Evolutionary conservation across 2,329 filamentous ascomycete genomes (phyloP).

Genomic region (Arthrobotrys megalospora): DNA sequence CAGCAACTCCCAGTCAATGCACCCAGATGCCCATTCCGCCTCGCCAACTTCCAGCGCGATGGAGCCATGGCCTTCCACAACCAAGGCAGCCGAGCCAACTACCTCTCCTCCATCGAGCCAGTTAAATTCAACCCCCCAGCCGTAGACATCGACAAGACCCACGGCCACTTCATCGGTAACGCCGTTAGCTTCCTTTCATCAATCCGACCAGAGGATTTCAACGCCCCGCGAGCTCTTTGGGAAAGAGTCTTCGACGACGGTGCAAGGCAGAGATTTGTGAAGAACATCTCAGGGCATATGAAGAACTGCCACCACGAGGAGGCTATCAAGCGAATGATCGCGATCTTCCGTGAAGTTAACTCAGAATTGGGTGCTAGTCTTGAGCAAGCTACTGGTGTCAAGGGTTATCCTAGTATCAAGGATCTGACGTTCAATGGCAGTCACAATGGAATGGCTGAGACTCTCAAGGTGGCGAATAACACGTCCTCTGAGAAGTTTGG

Average conservation of each 20-base stretch:
- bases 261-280: constrained; percentile 74
- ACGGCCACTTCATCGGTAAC: constrained; percentile 68
- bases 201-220: constrained; percentile 68
- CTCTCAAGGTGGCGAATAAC: constrained; percentile 72
- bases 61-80: constrained; percentile 78
- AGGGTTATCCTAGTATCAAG: constrained; percentile 74
- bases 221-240: constrained; percentile 74
- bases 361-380: constrained; percentile 73
- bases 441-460: constrained; percentile 75
- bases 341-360: constrained; percentile 76
- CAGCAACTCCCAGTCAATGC: constrained; percentile 73
- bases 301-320: constrained; percentile 73
- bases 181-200: constrained; percentile 70
- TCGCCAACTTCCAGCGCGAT: constrained; percentile 79
- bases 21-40: constrained; percentile 66
- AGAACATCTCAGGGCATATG: constrained; percentile 76
- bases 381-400: constrained; percentile 76
- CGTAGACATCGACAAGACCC: constrained; percentile 69
- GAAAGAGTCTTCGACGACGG: constrained; percentile 75
- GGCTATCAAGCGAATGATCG: constrained; percentile 76
- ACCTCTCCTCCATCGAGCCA: constrained; percentile 71
- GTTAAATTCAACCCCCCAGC: constrained; percentile 69
- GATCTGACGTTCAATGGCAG: constrained; percentile 74
- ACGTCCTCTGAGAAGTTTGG: constrained; percentile 67
- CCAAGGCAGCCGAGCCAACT: constrained; percentile 77